phyloP scores from a whole-genome alignment of 148 eudicot genomes.

The Mesembryanthemum crystallinum region DNA sequence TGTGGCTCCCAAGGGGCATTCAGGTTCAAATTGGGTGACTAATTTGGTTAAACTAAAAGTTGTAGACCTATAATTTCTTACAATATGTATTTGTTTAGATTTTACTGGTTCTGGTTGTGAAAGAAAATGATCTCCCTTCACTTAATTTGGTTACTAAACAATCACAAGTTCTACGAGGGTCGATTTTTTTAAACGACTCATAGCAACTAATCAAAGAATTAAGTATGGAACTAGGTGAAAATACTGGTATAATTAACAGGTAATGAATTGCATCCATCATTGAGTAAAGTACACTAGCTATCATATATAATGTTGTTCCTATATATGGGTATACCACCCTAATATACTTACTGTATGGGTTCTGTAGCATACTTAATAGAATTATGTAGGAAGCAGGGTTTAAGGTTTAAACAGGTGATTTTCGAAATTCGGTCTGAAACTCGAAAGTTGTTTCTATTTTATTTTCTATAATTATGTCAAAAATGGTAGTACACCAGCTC shows the following conservation, averaged over 20 bases:
- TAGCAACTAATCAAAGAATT: background rate
- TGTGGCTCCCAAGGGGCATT: slow-evolving; percentile 33
- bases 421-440: no score
- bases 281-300: background rate
- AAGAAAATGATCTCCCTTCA: slow-evolving; percentile 25
- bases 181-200: background rate
- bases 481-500: no score
- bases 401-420: no score
- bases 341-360: no score
- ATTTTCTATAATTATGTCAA: no score
- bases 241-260: background rate
- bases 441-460: no score
- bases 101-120: slow-evolving; percentile 27
- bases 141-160: slow-evolving; percentile 21
- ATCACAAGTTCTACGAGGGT: slow-evolving; percentile 41
- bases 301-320: background rate
- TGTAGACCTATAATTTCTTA: slow-evolving; percentile 31
- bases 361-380: no score
- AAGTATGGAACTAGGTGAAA: background rate
- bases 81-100: slow-evolving; percentile 32
- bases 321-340: background rate
- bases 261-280: background rate
- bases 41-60: slow-evolving; percentile 42
- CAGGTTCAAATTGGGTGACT: slow-evolving; percentile 75
- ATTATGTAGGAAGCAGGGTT: no score